These are phyloP conservation scores for Blepharisma japonicum DNA, from an alignment of 73 alveolate genomes.

Conservation along the genomic window DNA sequence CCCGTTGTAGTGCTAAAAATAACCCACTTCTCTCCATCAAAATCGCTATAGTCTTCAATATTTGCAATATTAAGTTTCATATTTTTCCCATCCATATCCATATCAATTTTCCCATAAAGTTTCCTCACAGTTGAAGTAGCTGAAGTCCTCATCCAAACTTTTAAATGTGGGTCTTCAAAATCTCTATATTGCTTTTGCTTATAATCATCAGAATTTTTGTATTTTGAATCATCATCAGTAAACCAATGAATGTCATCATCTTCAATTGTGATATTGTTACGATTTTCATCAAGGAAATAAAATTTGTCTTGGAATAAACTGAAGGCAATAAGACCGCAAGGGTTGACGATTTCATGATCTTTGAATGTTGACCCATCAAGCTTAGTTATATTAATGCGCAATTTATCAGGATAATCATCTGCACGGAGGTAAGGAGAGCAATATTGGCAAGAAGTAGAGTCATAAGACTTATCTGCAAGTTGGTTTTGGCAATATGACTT, in stretches of 20 bases:
- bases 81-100: neutral
- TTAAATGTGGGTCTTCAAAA: neutral
- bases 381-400: neutral
- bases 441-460: neutral
- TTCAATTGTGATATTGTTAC: neutral
- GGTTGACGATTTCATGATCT: neutral
- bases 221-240: conserved; percentile 12
- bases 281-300: neutral
- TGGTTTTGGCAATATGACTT: conserved; percentile 12
- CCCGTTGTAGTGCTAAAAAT: neutral
- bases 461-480: conserved; percentile 5
- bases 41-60: neutral
- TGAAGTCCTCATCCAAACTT: conserved; percentile 28
- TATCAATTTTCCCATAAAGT: neutral
- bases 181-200: neutral
- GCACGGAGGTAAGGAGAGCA: neutral
- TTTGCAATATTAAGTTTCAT: neutral
- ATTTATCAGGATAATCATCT: neutral
- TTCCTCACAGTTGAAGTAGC: neutral
- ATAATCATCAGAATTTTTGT: no score
- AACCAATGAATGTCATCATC: conserved; percentile 1
- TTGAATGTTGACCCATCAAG: neutral
- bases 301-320: neutral
- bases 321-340: neutral
- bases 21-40: neutral